Evolutionary conservation across 257 asterid species (phyloP).

Genomic region (Voacanga thouarsii): DNA sequence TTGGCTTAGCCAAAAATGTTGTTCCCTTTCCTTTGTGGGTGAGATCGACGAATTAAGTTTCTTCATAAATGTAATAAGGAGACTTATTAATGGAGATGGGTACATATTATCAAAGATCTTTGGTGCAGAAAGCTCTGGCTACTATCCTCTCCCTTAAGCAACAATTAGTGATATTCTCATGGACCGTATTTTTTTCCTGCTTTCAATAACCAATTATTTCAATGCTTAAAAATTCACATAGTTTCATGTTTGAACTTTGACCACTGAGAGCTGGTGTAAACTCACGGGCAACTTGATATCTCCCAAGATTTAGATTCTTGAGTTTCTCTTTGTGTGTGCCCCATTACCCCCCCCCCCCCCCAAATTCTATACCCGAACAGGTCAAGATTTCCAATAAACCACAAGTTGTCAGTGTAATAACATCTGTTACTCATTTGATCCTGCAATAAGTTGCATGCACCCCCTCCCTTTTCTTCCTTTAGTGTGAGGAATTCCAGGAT

Average conservation of each 20-base stretch:
- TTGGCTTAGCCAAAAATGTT: background rate
- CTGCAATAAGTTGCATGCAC: no score
- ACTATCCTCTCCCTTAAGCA: background rate
- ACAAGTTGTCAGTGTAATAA: no score
- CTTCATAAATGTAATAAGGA: background rate
- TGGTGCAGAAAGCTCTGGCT: background rate
- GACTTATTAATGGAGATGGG: background rate
- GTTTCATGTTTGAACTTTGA: background rate
- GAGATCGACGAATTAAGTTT: no score
- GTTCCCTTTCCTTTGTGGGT: no score
- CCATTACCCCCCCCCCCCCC: no score
- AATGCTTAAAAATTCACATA: background rate
- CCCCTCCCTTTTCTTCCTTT: no score
- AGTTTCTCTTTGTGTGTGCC: background rate
- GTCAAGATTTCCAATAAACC: no score
- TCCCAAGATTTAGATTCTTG: background rate
- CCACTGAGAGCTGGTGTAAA: background rate
- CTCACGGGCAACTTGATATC: background rate
- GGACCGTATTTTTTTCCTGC: conserved; percentile 7
- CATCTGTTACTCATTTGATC: no score
- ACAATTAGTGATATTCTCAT: background rate
- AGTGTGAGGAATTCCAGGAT: no score
- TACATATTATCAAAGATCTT: background rate
- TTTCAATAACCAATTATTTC: background rate
- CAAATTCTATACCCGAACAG: no score